phyloP scores from a whole-genome alignment of 2,329 filamentous ascomycete genomes.

The Pleomassaria siparia region DNA sequence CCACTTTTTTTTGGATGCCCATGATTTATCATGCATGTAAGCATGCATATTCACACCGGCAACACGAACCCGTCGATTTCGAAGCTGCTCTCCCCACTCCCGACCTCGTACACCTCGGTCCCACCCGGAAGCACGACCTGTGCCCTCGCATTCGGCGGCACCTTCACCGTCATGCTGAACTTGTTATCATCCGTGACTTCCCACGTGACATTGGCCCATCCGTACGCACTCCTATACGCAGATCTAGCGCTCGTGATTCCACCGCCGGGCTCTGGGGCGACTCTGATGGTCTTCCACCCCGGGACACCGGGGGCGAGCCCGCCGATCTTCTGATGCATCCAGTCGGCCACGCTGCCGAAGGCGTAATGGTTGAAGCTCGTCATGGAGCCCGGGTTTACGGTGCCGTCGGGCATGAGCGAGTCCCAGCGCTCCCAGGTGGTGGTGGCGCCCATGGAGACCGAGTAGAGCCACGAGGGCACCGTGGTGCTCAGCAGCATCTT shows the following conservation, averaged over 20 bases:
- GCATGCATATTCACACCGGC: too few species aligned
- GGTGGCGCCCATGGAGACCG: conserved; percentile 50
- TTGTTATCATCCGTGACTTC: conserved; percentile 8
- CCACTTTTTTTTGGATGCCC: too few species aligned
- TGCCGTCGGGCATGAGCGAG: conserved; percentile 48
- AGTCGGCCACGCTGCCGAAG: conserved; percentile 52
- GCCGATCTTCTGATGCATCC: conserved; percentile 46
- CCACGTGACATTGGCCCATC: conserved; percentile 30
- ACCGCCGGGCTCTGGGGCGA: conserved; percentile 40
- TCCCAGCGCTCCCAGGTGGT: conserved; percentile 58
- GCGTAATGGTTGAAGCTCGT: conserved; percentile 56
- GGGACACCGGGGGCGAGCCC: conserved; percentile 45
- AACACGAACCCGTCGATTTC: neutral
- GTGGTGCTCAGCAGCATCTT: conserved; percentile 52
- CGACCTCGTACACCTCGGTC: neutral
- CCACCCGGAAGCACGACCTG: neutral
- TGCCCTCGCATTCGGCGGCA: conserved; percentile 3
- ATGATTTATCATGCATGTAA: too few species aligned
- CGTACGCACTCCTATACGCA: conserved; percentile 35
- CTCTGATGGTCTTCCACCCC: conserved; percentile 44
- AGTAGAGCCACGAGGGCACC: conserved; percentile 54
- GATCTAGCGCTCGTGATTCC: conserved; percentile 32
- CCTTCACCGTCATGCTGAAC: neutral
- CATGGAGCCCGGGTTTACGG: conserved; percentile 51
- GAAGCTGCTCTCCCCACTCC: conserved; percentile 2